Evolutionary conservation across 1,284 basidiomycete species (phyloP).

Genomic region (Trametes hirsuta): DNA sequence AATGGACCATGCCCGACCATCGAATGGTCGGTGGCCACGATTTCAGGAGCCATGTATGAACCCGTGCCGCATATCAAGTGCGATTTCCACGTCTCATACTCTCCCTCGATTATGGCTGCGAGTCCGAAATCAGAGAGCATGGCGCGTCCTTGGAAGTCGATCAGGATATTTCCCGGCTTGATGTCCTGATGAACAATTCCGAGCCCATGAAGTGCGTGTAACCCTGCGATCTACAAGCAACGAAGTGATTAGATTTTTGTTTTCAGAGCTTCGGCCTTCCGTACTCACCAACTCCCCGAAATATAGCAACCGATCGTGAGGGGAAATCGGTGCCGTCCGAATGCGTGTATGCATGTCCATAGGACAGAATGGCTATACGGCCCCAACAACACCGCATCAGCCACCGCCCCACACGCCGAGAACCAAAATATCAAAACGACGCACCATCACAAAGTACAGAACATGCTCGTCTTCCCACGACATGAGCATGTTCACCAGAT

Average conservation of each 20-base stretch:
- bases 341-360: background rate
- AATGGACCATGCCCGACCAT: background rate
- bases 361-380: background rate
- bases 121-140: slow-evolving; percentile 48
- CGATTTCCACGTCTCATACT: background rate
- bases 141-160: slow-evolving; percentile 62
- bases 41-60: slow-evolving; percentile 72
- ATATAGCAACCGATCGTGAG: slow-evolving; percentile 12
- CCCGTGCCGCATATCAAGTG: slow-evolving; percentile 57
- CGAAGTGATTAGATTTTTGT: background rate
- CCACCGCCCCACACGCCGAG: no score
- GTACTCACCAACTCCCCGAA: slow-evolving; percentile 25
- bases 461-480: slow-evolving; percentile 27
- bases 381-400: no score
- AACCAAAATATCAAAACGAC: background rate
- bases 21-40: slow-evolving; percentile 39
- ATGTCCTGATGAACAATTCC: slow-evolving; percentile 44
- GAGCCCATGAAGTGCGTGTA: slow-evolving; percentile 23
- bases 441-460: slow-evolving; percentile 32
- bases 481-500: slow-evolving; percentile 18
- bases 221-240: slow-evolving; percentile 18
- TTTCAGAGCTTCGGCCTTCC: background rate
- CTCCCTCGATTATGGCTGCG: background rate
- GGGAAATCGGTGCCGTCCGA: background rate
- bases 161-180: slow-evolving; percentile 66